Percentiles rank a stretch among this genome's conserved stretches.
phyloP scores from a whole-genome alignment of 306 rosid genomes.

The Vigna angularis region DNA sequence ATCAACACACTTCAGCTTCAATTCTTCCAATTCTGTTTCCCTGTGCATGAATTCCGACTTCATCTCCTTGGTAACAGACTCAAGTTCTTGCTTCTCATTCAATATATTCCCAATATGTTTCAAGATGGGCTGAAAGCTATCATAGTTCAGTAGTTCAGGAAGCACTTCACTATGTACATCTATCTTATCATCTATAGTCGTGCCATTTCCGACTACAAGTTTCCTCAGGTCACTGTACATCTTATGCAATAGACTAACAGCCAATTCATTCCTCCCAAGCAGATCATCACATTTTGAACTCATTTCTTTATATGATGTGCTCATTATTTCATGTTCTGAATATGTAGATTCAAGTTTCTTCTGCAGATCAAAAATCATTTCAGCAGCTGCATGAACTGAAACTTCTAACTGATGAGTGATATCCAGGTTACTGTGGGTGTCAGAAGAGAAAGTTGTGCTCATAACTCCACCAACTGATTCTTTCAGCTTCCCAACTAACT shows the following conservation, averaged over 20 bases:
- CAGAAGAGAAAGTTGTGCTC: constrained; percentile 43
- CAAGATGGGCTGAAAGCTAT: constrained; percentile 60
- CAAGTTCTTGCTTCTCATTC: constrained; percentile 65
- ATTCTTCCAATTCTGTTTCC: constrained; percentile 67
- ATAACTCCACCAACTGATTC: constrained; percentile 57
- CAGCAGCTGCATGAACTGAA: constrained; percentile 66
- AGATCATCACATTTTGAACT: constrained; percentile 64
- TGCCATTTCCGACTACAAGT: constrained; percentile 56
- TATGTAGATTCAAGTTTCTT: constrained; percentile 66
- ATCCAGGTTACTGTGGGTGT: constrained; percentile 42
- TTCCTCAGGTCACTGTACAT: constrained; percentile 62
- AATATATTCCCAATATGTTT: constrained; percentile 59
- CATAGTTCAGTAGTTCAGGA: constrained; percentile 67
- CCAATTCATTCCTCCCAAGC: constrained; percentile 68
- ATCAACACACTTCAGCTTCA: constrained; percentile 65
- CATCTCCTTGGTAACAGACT: constrained; percentile 60
- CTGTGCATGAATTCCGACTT: constrained; percentile 65
- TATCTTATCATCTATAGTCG: constrained; percentile 54
- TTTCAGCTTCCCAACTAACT: constrained; percentile 66
- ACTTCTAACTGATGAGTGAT: constrained; percentile 49
- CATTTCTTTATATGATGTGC: constrained; percentile 60
- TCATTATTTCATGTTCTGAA: constrained; percentile 57
- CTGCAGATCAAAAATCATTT: constrained; percentile 70
- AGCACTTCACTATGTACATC: constrained; percentile 52
- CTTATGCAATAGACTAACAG: constrained; percentile 56